Evolutionary conservation across 2,329 filamentous ascomycete species (phyloP).

Genomic region (Colletotrichum truncatum): DNA sequence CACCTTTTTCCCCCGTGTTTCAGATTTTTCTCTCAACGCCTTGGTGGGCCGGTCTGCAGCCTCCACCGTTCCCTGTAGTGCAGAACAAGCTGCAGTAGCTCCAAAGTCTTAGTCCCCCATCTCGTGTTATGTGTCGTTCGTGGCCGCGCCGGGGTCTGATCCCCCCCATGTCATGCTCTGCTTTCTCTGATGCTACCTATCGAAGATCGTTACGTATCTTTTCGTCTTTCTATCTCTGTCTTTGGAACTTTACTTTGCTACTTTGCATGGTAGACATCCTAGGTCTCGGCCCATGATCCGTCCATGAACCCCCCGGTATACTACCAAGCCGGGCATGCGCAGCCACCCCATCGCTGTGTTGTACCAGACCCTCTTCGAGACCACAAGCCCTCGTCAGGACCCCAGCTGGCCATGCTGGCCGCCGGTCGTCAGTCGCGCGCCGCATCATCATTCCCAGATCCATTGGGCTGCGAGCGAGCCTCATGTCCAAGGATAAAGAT

Average conservation of each 20-base stretch:
- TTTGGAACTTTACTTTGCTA: too few relatives aligned
- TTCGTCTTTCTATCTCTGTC: background rate
- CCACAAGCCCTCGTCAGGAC: slow-evolving; percentile 4
- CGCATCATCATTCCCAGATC: slow-evolving; percentile 29
- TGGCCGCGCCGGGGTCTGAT: background rate
- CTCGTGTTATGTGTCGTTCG: slow-evolving; percentile 6
- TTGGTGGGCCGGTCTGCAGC: slow-evolving; percentile 8
- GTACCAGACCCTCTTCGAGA: slow-evolving; percentile 2
- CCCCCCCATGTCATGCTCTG: background rate
- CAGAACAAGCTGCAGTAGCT: slow-evolving; percentile 2
- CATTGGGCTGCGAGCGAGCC: slow-evolving; percentile 32
- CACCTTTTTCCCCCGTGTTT: slow-evolving; percentile 22
- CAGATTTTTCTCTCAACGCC: slow-evolving; percentile 17
- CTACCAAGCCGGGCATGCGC: slow-evolving; percentile 20
- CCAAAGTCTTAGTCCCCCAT: background rate
- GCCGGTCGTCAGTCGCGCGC: slow-evolving; percentile 27
- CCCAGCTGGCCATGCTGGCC: background rate
- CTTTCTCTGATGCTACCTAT: background rate
- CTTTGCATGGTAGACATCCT: background rate
- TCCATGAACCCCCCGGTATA: slow-evolving; percentile 13
- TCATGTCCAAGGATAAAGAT: slow-evolving; percentile 30
- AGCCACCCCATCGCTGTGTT: slow-evolving; percentile 22
- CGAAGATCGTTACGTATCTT: background rate
- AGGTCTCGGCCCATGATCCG: slow-evolving; percentile 20
- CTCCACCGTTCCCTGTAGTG: background rate